phyloP scores from a whole-genome alignment of 805 yeast genomes.

The Wickerhamiella occidentalis region DNA sequence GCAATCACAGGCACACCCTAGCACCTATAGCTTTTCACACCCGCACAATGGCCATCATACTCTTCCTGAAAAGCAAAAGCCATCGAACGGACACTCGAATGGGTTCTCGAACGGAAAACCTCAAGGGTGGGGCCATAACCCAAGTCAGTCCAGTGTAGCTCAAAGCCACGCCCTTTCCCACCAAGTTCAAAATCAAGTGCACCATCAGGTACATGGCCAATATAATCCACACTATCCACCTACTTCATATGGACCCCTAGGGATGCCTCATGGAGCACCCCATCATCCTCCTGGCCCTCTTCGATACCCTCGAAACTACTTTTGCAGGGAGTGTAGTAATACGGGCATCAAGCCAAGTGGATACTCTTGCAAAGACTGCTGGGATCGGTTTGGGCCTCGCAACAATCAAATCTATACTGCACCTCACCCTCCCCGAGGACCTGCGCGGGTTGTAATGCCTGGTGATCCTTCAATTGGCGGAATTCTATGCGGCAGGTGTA shows the following conservation, averaged over 20 bases:
- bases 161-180: not conserved
- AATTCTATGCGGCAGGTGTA: constrained; percentile 7
- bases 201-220: not conserved
- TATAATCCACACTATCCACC: not conserved
- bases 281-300: not conserved
- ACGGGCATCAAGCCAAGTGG: constrained; percentile 8
- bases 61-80: too few species aligned
- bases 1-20: not conserved
- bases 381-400: constrained; percentile 10
- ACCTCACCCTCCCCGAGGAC: constrained; percentile 1
- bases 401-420: not conserved
- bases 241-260: too few species aligned
- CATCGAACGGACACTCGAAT: too few species aligned
- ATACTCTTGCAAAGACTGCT: constrained; percentile 10
- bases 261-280: not conserved
- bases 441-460: constrained; percentile 4
- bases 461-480: constrained; percentile 10
- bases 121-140: not conserved
- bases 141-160: not conserved
- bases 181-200: not conserved
- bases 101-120: not conserved
- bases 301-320: constrained; percentile 1
- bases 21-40: not conserved
- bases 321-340: constrained; percentile 1
- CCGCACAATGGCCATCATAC: not conserved